Base-by-base conservation (phyloP, 1,284 basidiomycete genomes). In the Sporisorium graminicola region DNA sequence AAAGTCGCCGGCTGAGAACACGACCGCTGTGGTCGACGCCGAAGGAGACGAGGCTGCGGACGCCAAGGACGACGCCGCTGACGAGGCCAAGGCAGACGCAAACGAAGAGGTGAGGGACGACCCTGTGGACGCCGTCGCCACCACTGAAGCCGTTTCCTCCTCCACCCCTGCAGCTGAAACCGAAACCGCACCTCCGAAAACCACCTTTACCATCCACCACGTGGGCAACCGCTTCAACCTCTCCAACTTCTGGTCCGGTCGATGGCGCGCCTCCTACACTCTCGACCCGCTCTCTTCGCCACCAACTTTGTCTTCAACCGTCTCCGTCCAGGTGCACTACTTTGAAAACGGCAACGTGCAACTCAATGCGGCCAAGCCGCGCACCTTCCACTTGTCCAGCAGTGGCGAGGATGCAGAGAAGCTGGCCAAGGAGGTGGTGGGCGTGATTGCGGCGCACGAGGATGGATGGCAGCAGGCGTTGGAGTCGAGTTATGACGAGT, bases 281-380 rank as follows among this genome's bases (percentile, higher is more conserved):
- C 58, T 79, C 31, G 73, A 82, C 50, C 54, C 68, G 0, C 14
- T 42, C n/a, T 24, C 64, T 9, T 27, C 57, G 3, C 57, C 57
- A 10, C 29, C 24, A 2, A 54, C 65, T 0, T 52, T 77, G 12
- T 60, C 63, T 1, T 44, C 52, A 6, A 46, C 57, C 8, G 63
- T 85, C 26, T 58, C 59, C 0, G 59, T 85, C 0, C 77, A 82
- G 24, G 77, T 84, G 14, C 84, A 85, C 74, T 85, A 85, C 71
- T 85, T 82, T 65, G 84, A 85, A 55, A 82, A 85, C 50, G 84
- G 84, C 24, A 85, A 85, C 42, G 84, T 85, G 1, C 84, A 85
- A 52, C 67, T 85, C 27, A 71, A 82, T 44, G 66, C 75, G 5
- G 47, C 63, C 10, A 67, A 65, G 22, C 59, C 69, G 14, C 54